Conservation (phyloP, 306 rosid species). For the Casuarina equisetifolia region DNA sequence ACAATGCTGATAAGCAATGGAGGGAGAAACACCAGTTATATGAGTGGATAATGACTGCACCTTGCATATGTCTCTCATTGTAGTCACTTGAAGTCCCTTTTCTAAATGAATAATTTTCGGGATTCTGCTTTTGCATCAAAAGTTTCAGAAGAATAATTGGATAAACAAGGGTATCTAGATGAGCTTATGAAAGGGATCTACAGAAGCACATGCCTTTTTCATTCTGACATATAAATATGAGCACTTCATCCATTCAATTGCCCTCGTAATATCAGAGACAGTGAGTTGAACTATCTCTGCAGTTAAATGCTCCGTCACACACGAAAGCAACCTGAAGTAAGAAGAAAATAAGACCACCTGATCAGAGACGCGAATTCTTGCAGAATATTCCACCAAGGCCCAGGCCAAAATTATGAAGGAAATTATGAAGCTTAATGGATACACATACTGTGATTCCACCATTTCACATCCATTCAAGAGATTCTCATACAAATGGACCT, state of each 20-base stretch:
- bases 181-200: constrained; percentile 15
- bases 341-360: constrained; percentile 28
- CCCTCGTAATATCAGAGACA: constrained; percentile 78
- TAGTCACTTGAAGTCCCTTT: constrained; percentile 57
- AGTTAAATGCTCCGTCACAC: constrained; percentile 91
- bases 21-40: constrained; percentile 10
- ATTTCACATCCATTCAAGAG: constrained; percentile 92
- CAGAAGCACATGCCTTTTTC: constrained; percentile 61
- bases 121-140: constrained; percentile 56
- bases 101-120: constrained; percentile 59
- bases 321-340: constrained; percentile 68
- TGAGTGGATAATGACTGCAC: constrained; percentile 37
- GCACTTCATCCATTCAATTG: constrained; percentile 94
- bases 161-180: constrained; percentile 19
- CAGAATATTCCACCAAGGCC: constrained; percentile 21
- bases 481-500: constrained; percentile 96
- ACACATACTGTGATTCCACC: constrained; percentile 93
- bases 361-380: constrained; percentile 20
- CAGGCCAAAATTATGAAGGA: constrained; percentile 5
- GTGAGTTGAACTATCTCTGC: constrained; percentile 96
- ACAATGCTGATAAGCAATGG: constrained; percentile 23
- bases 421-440: constrained; percentile 18
- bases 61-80: constrained; percentile 79
- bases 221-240: constrained; percentile 87
- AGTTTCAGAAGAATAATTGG: constrained; percentile 3